These are phyloP conservation scores for Fusarium aywerte DNA, from an alignment of 2,329 filamentous ascomycete species.

Conservation along the genomic window DNA sequence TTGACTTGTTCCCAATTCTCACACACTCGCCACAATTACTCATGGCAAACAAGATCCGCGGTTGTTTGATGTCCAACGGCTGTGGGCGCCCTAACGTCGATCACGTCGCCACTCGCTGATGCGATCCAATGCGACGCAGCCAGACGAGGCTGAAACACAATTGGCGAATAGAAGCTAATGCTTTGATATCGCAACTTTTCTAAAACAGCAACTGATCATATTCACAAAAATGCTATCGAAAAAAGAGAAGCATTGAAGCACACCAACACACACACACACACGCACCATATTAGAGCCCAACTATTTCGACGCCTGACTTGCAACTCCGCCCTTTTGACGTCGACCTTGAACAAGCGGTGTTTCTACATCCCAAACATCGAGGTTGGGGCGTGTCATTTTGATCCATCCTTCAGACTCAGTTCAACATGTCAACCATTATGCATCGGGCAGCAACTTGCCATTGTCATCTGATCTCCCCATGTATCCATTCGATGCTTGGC, in stretches of 20 bases:
- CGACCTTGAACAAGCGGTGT: not conserved
- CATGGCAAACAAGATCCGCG: slow-evolving; percentile 5
- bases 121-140: slow-evolving; percentile 36
- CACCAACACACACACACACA: not conserved
- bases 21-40: slow-evolving; percentile 29
- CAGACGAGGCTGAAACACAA: slow-evolving; percentile 38
- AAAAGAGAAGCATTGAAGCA: slow-evolving; percentile 9
- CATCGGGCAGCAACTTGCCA: slow-evolving; percentile 36
- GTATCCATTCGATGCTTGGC: slow-evolving; percentile 8
- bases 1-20: not conserved
- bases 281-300: slow-evolving; percentile 18
- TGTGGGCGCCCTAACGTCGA: slow-evolving; percentile 31
- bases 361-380: not conserved
- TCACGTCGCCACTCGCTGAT: slow-evolving; percentile 42
- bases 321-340: slow-evolving; percentile 13
- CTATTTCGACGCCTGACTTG: slow-evolving; percentile 29
- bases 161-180: slow-evolving; percentile 32
- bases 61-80: slow-evolving; percentile 27
- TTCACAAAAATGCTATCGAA: slow-evolving; percentile 12
- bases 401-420: not conserved
- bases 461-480: slow-evolving; percentile 9
- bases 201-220: slow-evolving; percentile 7
- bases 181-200: slow-evolving; percentile 10
- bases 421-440: slow-evolving; percentile 9
- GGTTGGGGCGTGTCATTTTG: slow-evolving; percentile 3